Percentiles rank a stretch among this genome's conserved stretches.
Conservation (phyloP, 2,329 filamentous ascomycete species). For the Beauveria brongniartii region DNA sequence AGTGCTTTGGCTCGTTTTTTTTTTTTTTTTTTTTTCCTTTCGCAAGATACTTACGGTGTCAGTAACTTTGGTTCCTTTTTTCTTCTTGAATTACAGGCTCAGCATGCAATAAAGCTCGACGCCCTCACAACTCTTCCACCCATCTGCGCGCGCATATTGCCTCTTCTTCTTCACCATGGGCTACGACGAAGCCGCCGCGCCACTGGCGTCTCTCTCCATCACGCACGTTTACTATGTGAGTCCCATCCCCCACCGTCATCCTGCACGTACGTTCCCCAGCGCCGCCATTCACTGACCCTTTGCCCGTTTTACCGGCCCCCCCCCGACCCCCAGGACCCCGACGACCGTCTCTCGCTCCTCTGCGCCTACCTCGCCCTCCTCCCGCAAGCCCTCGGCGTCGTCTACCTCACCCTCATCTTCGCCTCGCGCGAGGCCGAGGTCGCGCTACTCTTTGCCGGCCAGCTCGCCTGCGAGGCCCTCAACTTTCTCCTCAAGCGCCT, state of each 20-base stretch:
- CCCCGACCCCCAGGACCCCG: slow-evolving; percentile 59
- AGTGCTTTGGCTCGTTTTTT: not conserved
- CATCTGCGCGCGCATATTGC: too few relatives aligned
- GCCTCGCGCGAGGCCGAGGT: slow-evolving; percentile 87
- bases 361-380: slow-evolving; percentile 93
- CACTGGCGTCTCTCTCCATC: slow-evolving; percentile 81
- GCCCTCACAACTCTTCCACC: not conserved
- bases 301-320: not conserved
- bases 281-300: not conserved
- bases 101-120: not conserved
- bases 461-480: slow-evolving; percentile 82
- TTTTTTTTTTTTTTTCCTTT: not conserved
- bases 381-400: slow-evolving; percentile 82
- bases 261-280: not conserved
- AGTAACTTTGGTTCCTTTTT: not conserved
- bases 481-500: slow-evolving; percentile 86
- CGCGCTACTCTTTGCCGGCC: slow-evolving; percentile 80
- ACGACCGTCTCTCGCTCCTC: slow-evolving; percentile 73
- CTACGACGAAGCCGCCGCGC: slow-evolving; percentile 20
- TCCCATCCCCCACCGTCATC: not conserved
- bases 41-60: not conserved
- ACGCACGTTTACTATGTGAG: slow-evolving; percentile 94
- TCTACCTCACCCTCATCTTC: slow-evolving; percentile 86
- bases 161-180: not conserved
- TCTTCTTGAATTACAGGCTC: not conserved